phyloP scores from a whole-genome alignment of 805 yeast genomes.

The Ogataea ramenticola region DNA sequence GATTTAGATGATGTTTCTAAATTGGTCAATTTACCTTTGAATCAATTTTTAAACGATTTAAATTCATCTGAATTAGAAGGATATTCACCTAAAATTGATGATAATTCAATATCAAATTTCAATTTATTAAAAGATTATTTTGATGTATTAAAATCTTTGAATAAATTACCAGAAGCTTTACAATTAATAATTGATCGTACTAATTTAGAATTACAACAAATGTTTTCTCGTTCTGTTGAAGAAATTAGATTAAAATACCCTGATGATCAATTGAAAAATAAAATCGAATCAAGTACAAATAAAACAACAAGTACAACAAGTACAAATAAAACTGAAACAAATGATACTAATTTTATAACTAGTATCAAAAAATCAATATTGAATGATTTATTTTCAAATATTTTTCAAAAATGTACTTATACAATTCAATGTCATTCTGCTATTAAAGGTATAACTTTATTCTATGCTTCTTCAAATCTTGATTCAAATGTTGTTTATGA shows the following conservation, averaged over 20 bases:
- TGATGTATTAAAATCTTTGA: constrained; percentile 33
- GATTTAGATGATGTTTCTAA: constrained; percentile 19
- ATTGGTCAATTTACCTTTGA: constrained; percentile 27
- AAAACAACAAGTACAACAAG: too few relatives aligned
- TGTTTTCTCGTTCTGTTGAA: constrained; percentile 56
- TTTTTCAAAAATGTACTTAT: constrained; percentile 56
- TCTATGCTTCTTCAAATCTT: constrained; percentile 17
- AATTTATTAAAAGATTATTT: constrained; percentile 13
- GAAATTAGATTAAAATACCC: constrained; percentile 54
- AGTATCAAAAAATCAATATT: constrained; percentile 49
- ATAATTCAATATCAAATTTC: constrained; percentile 15
- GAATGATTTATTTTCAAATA: constrained; percentile 61
- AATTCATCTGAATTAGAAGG: constrained; percentile 14
- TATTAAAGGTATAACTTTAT: constrained; percentile 46
- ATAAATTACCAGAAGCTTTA: constrained; percentile 52
- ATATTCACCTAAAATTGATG: constrained; percentile 18
- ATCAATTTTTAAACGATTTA: constrained; percentile 27
- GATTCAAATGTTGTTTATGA: constrained; percentile 3
- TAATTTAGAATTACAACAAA: constrained; percentile 54
- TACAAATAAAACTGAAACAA: too few relatives aligned
- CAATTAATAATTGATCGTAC: constrained; percentile 46
- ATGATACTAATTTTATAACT: constrained; percentile 24
- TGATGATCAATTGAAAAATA: constrained; percentile 22
- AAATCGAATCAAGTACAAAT: too few relatives aligned
- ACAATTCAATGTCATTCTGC: constrained; percentile 67